Conservation (phyloP, 1,284 basidiomycete genomes). For the Ustilago trichophora region DNA sequence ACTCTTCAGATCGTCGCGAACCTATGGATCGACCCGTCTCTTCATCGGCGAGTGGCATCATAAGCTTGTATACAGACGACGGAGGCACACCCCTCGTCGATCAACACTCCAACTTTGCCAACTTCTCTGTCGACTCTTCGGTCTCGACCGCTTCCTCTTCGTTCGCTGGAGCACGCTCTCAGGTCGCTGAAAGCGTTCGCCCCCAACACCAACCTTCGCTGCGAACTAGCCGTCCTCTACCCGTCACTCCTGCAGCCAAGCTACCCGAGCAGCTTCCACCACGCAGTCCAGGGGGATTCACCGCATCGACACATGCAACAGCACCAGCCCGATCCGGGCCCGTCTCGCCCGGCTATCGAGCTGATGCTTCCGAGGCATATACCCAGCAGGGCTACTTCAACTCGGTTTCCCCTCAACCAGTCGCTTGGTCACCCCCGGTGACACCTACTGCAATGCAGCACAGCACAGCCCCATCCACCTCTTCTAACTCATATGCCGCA, state of each 20-base stretch:
- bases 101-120: conserved; percentile 8
- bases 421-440: conserved; percentile 25
- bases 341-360: conserved; percentile 8
- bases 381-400: conserved; percentile 28
- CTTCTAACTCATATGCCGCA: conserved; percentile 19
- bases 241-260: conserved; percentile 16
- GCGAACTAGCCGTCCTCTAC: conserved; percentile 31
- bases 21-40: conserved; percentile 26
- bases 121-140: conserved; percentile 1
- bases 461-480: conserved; percentile 7
- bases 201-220: conserved; percentile 14
- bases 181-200: not conserved
- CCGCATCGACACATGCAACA: not conserved
- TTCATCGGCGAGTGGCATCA: conserved; percentile 49
- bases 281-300: conserved; percentile 6
- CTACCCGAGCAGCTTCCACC: conserved; percentile 3
- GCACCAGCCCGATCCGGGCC: not conserved
- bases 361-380: conserved; percentile 1
- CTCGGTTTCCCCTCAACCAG: conserved; percentile 22
- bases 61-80: conserved; percentile 49
- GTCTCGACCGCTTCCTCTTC: conserved; percentile 1
- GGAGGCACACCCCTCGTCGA: conserved; percentile 13
- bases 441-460: conserved; percentile 24
- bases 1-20: not conserved
- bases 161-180: not conserved